These are phyloP conservation scores for Chenopodium berlandieri DNA, from an alignment of 148 eudicot genomes.

Conservation along the genomic window DNA sequence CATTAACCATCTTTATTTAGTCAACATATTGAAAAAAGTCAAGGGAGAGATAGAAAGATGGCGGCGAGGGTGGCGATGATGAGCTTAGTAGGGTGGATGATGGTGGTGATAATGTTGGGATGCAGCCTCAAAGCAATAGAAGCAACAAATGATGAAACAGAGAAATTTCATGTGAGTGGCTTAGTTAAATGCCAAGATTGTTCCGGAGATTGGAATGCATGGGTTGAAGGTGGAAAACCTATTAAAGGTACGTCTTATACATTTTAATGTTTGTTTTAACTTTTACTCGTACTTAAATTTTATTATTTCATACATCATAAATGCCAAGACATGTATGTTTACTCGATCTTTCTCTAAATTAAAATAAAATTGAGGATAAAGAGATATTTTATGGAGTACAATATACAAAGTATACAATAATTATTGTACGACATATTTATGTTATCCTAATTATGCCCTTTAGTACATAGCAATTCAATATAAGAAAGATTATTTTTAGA, in stretches of 20 bases:
- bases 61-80: not conserved
- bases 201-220: constrained; percentile 55
- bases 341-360: too few species aligned
- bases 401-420: too few species aligned
- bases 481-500: too few species aligned
- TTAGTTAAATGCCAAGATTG: constrained; percentile 79
- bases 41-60: not conserved
- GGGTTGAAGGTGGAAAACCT: constrained; percentile 57
- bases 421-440: too few species aligned
- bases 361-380: too few species aligned
- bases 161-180: constrained; percentile 63
- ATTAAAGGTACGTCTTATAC: constrained; percentile 43
- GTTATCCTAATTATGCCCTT: too few species aligned
- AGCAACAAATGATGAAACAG: constrained; percentile 26
- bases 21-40: not conserved
- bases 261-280: not conserved
- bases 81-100: not conserved
- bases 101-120: constrained; percentile 19
- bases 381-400: too few species aligned
- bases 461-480: too few species aligned
- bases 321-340: too few species aligned
- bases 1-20: not conserved
- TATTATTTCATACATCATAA: too few species aligned
- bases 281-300: too few species aligned
- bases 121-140: constrained; percentile 10